phyloP scores from a whole-genome alignment of 768 basidiomycete species.

The Phaeolepiota aurea region DNA sequence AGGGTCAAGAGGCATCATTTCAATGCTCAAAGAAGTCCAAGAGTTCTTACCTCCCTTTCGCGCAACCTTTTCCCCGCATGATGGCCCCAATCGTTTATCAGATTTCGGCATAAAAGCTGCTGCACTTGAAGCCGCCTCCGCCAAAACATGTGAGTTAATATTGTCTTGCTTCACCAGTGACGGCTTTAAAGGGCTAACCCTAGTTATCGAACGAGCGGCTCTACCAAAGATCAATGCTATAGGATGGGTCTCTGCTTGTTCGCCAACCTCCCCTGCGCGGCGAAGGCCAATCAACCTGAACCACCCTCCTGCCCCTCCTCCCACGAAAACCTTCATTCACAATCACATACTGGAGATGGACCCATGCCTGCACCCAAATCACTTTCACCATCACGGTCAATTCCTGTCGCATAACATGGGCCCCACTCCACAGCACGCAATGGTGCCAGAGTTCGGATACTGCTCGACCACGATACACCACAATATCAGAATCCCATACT shows the following conservation, averaged over 20 bases:
- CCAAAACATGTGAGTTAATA: conserved; percentile 16
- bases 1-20: conserved; percentile 19
- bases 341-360: conserved; percentile 40
- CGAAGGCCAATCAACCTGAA: conserved; percentile 23
- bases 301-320: conserved; percentile 20
- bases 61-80: conserved; percentile 36
- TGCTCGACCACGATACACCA: conserved; percentile 43
- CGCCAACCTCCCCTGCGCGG: conserved; percentile 28
- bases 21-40: conserved; percentile 28
- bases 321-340: conserved; percentile 39
- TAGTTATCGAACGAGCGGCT: conserved; percentile 12
- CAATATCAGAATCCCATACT: conserved; percentile 43
- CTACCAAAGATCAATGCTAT: conserved; percentile 19
- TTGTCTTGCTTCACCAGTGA: neutral
- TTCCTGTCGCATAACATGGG: conserved; percentile 41
- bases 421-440: conserved; percentile 28
- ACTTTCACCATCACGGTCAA: conserved; percentile 41
- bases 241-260: conserved; percentile 34
- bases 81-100: conserved; percentile 28
- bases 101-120: conserved; percentile 23
- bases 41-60: conserved; percentile 35
- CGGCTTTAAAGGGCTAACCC: neutral
- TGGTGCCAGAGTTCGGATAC: conserved; percentile 47
- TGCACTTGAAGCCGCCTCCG: conserved; percentile 17
- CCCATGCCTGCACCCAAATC: conserved; percentile 37